Evolutionary conservation across 148 eudicot species (phyloP).

Genomic region (Silene latifolia): DNA sequence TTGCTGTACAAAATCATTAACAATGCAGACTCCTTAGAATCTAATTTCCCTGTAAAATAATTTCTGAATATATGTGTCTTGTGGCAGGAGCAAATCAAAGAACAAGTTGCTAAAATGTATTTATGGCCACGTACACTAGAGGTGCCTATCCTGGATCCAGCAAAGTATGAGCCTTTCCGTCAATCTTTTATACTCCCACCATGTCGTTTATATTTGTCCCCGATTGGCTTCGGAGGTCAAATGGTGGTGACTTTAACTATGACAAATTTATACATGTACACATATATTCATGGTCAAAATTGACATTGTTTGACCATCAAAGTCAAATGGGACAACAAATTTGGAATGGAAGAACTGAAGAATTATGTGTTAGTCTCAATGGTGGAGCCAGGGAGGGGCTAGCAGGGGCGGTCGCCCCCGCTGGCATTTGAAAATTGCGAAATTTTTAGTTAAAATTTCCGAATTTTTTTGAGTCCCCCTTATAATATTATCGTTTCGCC

Average conservation of each 20-base stretch:
- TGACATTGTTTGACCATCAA: neutral
- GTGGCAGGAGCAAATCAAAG: slow-evolving; percentile 78
- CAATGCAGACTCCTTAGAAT: no score
- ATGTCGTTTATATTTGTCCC: neutral
- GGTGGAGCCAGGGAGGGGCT: no score
- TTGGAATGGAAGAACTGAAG: neutral
- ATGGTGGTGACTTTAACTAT: neutral
- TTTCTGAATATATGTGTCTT: neutral
- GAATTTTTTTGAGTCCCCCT: no score
- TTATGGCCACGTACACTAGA: slow-evolving; percentile 90
- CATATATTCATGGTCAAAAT: neutral
- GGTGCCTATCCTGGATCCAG: slow-evolving; percentile 75
- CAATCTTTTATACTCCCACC: neutral
- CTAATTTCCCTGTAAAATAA: no score
- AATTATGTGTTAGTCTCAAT: neutral
- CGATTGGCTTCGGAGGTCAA: neutral
- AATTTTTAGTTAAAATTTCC: no score
- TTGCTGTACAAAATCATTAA: neutral
- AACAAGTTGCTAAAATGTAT: slow-evolving; percentile 90
- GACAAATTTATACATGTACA: neutral
- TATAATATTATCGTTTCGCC: no score
- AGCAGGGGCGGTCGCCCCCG: no score
- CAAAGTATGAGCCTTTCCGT: slow-evolving; percentile 45
- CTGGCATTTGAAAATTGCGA: no score
- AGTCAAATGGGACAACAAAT: neutral